Conservation (phyloP, 805 yeast species). For the Tetrapisispora namnaoensis region DNA sequence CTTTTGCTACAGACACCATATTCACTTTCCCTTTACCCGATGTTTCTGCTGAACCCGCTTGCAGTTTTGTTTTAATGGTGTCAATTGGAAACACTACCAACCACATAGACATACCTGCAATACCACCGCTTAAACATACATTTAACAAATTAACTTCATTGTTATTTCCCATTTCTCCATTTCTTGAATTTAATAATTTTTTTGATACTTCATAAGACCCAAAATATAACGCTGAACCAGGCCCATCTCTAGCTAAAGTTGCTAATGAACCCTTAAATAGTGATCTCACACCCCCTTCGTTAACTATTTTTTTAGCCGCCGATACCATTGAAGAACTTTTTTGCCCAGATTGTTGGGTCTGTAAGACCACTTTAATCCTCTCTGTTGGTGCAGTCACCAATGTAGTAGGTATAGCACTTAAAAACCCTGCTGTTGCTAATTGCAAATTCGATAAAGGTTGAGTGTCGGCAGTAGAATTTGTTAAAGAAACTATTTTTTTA, state of each 20-base stretch:
- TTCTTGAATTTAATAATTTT: slow-evolving; percentile 40
- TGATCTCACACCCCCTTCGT: slow-evolving; percentile 73
- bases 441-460: slow-evolving; percentile 48
- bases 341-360: slow-evolving; percentile 40
- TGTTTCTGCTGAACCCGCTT: slow-evolving; percentile 26
- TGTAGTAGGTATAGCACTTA: slow-evolving; percentile 91
- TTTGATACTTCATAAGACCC: slow-evolving; percentile 87
- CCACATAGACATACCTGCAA: slow-evolving; percentile 98
- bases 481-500: slow-evolving; percentile 55
- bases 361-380: slow-evolving; percentile 89
- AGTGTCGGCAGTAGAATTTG: slow-evolving; percentile 15
- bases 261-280: slow-evolving; percentile 87
- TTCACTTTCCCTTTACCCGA: background rate
- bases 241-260: slow-evolving; percentile 93
- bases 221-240: slow-evolving; percentile 91
- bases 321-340: slow-evolving; percentile 10
- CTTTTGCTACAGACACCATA: slow-evolving; percentile 54
- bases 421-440: slow-evolving; percentile 84
- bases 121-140: slow-evolving; percentile 84
- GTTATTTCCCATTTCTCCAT: slow-evolving; percentile 30
- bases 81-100: slow-evolving; percentile 90
- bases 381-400: slow-evolving; percentile 97
- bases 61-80: slow-evolving; percentile 59
- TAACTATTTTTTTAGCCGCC: slow-evolving; percentile 57
- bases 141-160: slow-evolving; percentile 58